Conservation (phyloP, 2,329 filamentous ascomycete genomes). For the Anthostomella pinea region DNA sequence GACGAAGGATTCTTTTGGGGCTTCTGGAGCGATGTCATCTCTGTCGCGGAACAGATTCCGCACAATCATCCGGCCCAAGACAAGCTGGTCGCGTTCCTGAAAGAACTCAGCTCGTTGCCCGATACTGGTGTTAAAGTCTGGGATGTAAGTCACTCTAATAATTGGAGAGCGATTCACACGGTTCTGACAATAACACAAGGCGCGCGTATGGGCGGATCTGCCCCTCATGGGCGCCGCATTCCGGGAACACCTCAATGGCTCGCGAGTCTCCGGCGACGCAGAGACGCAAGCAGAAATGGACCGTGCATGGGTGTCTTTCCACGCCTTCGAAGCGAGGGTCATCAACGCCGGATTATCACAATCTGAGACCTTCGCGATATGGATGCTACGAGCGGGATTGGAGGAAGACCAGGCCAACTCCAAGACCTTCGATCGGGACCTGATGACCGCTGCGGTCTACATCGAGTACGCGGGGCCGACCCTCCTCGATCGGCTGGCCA, state of each 20-base stretch:
- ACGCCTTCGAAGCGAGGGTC: conserved; percentile 28
- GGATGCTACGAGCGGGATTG: conserved; percentile 28
- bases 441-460: conserved; percentile 26
- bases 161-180: neutral
- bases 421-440: conserved; percentile 13
- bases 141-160: conserved; percentile 21
- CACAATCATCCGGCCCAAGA: conserved; percentile 25
- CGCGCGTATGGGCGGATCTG: conserved; percentile 24
- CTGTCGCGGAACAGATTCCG: conserved; percentile 24
- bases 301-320: conserved; percentile 21
- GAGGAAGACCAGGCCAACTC: conserved; percentile 17
- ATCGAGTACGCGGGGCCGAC: conserved; percentile 28
- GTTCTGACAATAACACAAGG: conserved; percentile 10
- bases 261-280: conserved; percentile 5
- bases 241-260: conserved; percentile 22
- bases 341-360: conserved; percentile 20
- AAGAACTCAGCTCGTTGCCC: conserved; percentile 25
- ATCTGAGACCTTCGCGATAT: conserved; percentile 20
- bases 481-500: conserved; percentile 16
- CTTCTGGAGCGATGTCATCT: conserved; percentile 24
- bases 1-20: conserved; percentile 23
- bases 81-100: conserved; percentile 24
- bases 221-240: conserved; percentile 23
- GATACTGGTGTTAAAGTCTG: conserved; percentile 23
- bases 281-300: conserved; percentile 10